Percentiles rank a stretch among this genome's conserved stretches.
Evolutionary conservation across 257 asterid species (phyloP).

Genomic region (Przewalskia tangutica): DNA sequence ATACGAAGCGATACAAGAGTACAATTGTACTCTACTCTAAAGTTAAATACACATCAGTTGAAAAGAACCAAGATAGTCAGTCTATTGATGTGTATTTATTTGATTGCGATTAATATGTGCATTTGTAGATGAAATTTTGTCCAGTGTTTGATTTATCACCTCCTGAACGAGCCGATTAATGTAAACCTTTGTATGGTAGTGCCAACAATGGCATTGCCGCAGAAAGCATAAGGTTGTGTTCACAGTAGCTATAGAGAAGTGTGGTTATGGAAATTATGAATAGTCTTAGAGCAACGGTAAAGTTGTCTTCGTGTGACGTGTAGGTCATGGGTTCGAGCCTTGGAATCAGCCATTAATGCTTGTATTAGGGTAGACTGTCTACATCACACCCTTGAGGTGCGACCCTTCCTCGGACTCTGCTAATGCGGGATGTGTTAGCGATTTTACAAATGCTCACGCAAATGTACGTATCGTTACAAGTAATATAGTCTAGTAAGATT

Average conservation of each 20-base stretch:
- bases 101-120: neutral
- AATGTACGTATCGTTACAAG: no score
- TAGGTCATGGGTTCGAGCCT: no score
- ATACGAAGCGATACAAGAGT: neutral
- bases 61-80: neutral
- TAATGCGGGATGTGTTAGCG: no score
- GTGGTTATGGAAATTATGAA: neutral
- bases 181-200: neutral
- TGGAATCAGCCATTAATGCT: no score
- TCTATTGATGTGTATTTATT: neutral
- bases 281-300: neutral
- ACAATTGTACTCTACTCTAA: no score
- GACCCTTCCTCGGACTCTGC: no score
- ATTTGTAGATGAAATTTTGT: neutral
- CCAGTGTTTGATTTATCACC: neutral
- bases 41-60: neutral
- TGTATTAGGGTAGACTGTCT: no score
- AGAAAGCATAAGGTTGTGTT: neutral
- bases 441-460: no score
- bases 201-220: neutral
- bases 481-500: no score
- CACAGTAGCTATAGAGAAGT: neutral
- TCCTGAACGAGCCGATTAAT: neutral
- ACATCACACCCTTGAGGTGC: no score
- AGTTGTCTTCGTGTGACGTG: no score